phyloP scores from a whole-genome alignment of 257 asterid genomes.

The Rauvolfia tetraphylla region DNA sequence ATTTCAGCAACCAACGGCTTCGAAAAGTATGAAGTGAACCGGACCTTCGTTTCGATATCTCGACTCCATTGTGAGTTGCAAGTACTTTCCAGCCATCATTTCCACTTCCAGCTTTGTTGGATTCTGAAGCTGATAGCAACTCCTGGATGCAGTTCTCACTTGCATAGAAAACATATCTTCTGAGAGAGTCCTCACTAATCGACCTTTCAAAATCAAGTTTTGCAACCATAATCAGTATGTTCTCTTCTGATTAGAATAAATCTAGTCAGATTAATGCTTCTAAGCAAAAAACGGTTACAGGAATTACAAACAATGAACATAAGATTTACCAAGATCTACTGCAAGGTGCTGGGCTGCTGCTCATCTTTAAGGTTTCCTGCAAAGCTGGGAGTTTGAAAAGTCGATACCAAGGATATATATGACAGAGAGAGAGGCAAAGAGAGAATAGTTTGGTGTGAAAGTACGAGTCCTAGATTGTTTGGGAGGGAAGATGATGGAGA shows the following conservation, averaged over 20 bases:
- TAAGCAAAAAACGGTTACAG: not conserved
- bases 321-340: slow-evolving; percentile 64
- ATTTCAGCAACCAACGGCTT: slow-evolving; percentile 66
- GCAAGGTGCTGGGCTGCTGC: slow-evolving; percentile 47
- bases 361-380: slow-evolving; percentile 37
- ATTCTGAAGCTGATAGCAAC: slow-evolving; percentile 74
- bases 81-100: slow-evolving; percentile 67
- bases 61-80: slow-evolving; percentile 61
- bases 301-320: not conserved
- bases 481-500: slow-evolving; percentile 23
- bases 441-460: slow-evolving; percentile 14
- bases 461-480: slow-evolving; percentile 41
- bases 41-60: slow-evolving; percentile 69
- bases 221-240: too few relatives aligned
- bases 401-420: slow-evolving; percentile 7
- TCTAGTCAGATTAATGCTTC: not conserved
- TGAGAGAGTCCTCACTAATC: slow-evolving; percentile 87
- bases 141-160: slow-evolving; percentile 94
- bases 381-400: slow-evolving; percentile 20
- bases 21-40: slow-evolving; percentile 77
- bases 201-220: slow-evolving; percentile 49
- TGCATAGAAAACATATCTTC: slow-evolving; percentile 77
- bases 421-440: not conserved
- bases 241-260: too few relatives aligned
- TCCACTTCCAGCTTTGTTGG: slow-evolving; percentile 34